These are phyloP conservation scores for Oropetium thomaeum DNA, from an alignment of 176 grass and related monocot species.

Conservation along the genomic window DNA sequence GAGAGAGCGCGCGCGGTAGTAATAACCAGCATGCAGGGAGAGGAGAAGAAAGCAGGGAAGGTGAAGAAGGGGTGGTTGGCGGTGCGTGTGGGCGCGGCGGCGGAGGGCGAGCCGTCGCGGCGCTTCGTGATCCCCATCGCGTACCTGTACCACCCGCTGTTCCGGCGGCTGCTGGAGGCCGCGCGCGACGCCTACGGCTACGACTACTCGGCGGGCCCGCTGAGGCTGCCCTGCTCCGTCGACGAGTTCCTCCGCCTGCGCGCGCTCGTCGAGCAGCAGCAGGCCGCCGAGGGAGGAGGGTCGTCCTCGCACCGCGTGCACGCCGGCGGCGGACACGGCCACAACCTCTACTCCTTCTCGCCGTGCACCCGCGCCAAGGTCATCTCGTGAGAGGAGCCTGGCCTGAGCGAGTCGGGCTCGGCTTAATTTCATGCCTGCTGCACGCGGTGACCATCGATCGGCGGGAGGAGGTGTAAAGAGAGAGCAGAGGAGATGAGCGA, in stretches of 20 bases:
- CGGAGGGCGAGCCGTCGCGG: conserved; percentile 31
- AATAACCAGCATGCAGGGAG: conserved; percentile 48
- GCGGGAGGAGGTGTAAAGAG: neutral
- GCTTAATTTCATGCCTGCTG: neutral
- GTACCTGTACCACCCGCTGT: conserved; percentile 81
- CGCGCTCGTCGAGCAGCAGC: conserved; percentile 53
- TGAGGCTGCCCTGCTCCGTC: conserved; percentile 77
- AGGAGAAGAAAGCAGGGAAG: conserved; percentile 70
- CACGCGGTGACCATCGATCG: neutral
- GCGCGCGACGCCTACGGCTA: conserved; percentile 83
- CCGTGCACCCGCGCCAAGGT: conserved; percentile 54
- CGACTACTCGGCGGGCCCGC: conserved; percentile 55
- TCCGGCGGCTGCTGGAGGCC: conserved; percentile 60
- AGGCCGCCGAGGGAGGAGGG: too few species aligned
- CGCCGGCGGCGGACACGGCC: conserved; percentile 26
- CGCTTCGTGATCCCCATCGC: conserved; percentile 92
- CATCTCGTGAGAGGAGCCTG: conserved; percentile 32
- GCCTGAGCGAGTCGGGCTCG: neutral
- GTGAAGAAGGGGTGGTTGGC: conserved; percentile 96
- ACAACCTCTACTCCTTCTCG: conserved; percentile 38
- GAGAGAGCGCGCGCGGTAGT: neutral
- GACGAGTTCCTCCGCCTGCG: conserved; percentile 85
- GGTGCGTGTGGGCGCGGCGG: conserved; percentile 61
- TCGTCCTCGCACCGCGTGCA: conserved; percentile 34
- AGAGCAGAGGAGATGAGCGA: neutral